Percentiles rank a stretch among this genome's conserved stretches.
phyloP scores from a whole-genome alignment of 345 rosid genomes.

The Raphanus sativus region DNA sequence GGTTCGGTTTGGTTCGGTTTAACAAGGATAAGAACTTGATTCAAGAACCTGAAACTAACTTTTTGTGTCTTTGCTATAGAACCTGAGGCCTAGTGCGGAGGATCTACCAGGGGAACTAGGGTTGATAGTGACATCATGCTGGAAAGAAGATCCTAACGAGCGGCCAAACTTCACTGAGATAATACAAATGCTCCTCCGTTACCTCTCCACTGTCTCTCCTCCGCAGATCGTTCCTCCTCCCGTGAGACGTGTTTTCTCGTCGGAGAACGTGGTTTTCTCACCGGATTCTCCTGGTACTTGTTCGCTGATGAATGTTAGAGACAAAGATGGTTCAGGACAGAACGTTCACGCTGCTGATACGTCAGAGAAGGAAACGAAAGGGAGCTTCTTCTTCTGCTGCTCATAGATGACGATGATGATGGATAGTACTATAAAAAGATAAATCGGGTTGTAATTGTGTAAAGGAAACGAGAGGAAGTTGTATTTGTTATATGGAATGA shows the following conservation, averaged over 20 bases:
- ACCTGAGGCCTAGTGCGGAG: constrained; percentile 83
- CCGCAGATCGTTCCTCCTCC: constrained; percentile 58
- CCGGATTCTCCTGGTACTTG: constrained; percentile 93
- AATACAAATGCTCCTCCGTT: constrained; percentile 75
- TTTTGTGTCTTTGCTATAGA: constrained; percentile 45
- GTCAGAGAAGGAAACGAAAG: constrained; percentile 42
- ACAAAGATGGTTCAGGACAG: constrained; percentile 37
- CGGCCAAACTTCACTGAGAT: constrained; percentile 84
- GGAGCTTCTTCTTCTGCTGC: constrained; percentile 77
- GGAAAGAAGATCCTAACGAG: constrained; percentile 93
- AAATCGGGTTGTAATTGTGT: constrained; percentile 16
- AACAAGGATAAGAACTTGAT: neutral
- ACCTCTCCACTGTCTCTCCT: constrained; percentile 60
- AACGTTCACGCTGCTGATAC: constrained; percentile 43
- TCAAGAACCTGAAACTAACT: neutral
- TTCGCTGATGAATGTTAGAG: constrained; percentile 71
- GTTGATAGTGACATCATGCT: constrained; percentile 79
- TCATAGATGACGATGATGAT: constrained; percentile 24
- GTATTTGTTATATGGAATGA: neutral
- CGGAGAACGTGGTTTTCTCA: constrained; percentile 62
- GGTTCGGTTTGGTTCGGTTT: neutral
- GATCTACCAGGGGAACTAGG: constrained; percentile 78
- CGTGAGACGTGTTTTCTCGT: constrained; percentile 42
- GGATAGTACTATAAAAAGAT: neutral
- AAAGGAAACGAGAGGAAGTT: constrained; percentile 14